Percentiles rank a stretch among this genome's conserved stretches.
These are phyloP conservation scores for Termitomyces sp. DNA, from an alignment of 768 basidiomycete genomes.

Conservation along the genomic window DNA sequence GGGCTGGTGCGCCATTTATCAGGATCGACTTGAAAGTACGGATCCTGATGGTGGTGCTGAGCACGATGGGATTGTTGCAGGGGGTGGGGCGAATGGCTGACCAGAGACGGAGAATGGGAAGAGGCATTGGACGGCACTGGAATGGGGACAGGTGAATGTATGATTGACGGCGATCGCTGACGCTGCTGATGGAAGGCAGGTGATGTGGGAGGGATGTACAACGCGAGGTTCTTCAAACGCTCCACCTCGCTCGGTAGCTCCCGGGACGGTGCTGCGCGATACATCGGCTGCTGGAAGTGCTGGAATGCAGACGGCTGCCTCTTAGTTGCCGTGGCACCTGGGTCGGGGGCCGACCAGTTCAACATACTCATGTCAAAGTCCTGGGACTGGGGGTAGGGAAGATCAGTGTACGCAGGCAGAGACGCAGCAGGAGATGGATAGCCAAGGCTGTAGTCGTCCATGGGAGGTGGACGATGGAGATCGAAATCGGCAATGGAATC, in stretches of 20 bases:
- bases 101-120: constrained; percentile 12
- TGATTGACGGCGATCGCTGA: constrained; percentile 13
- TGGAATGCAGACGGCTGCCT: constrained; percentile 7
- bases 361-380: constrained; percentile 15
- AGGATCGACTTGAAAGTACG: constrained; percentile 19
- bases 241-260: constrained; percentile 14
- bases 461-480: constrained; percentile 1
- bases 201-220: constrained; percentile 15
- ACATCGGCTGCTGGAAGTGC: constrained; percentile 10
- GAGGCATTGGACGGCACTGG: constrained; percentile 14
- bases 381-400: constrained; percentile 12
- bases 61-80: constrained; percentile 8
- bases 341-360: constrained; percentile 12
- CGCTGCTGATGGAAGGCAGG: constrained; percentile 13
- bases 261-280: constrained; percentile 8
- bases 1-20: constrained; percentile 22
- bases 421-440: constrained; percentile 13
- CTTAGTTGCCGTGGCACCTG: not conserved
- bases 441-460: constrained; percentile 10
- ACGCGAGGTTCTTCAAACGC: constrained; percentile 13
- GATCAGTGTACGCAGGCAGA: constrained; percentile 13
- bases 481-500: constrained; percentile 7
- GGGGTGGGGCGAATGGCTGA: constrained; percentile 5
- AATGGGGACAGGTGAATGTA: constrained; percentile 21
- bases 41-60: constrained; percentile 4